Base-by-base conservation (phyloP, 1,284 basidiomycete genomes). In the Pyrrhoderma lamaoense region DNA sequence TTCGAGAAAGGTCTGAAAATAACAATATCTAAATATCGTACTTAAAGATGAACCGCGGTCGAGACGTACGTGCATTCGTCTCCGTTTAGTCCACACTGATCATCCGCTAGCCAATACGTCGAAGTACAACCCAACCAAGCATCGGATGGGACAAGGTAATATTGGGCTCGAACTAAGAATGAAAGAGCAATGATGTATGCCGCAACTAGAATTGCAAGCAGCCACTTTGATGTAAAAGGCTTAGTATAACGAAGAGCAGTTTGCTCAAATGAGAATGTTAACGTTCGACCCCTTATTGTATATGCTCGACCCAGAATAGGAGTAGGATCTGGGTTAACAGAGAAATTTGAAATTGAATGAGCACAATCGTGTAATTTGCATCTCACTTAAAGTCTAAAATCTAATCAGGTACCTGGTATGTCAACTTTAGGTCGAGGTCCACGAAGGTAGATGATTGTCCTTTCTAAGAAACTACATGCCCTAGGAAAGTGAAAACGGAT, bases 81-180 rank as follows among this genome's bases (percentile, higher is more conserved):
- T 0, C 89, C 91, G 58, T 93, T 68, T 25, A 92, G 65, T 4
- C 90, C 91, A 60, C 92, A 94, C n/a, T 72, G 76, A 57, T 81
- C 77, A 54, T 86, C 77, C 14, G 76, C 69, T 4, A 70, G 60
- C 85, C 85, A 90, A 60, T 80, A 88, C 2, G 82, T 76, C 3
- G 81, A 74, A 2, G 84, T 87, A 61, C 87, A 89, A 25, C 69
- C 74, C 42, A 83, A 72, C 61, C 79, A 85, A 0, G 82, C 76
- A 43, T 74, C 73, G 9, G 76, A 60, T 2, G 82, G 85, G 14
- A 75, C 81, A 45, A 79, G 67, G 65, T 82, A 91, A 49, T 79
- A 87, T 56, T 89, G 82, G 8, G 79, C 73, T n/a, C 83, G 75
- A 3, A 78, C 68, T 55, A 90, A 76, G 66, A 91, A 88, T 0